A percentile compares a stretch with the other conserved stretches of the same genome.
Conservation (phyloP, 1,139 yeast species). For the Yamadazyma atmosphaerica region DNA sequence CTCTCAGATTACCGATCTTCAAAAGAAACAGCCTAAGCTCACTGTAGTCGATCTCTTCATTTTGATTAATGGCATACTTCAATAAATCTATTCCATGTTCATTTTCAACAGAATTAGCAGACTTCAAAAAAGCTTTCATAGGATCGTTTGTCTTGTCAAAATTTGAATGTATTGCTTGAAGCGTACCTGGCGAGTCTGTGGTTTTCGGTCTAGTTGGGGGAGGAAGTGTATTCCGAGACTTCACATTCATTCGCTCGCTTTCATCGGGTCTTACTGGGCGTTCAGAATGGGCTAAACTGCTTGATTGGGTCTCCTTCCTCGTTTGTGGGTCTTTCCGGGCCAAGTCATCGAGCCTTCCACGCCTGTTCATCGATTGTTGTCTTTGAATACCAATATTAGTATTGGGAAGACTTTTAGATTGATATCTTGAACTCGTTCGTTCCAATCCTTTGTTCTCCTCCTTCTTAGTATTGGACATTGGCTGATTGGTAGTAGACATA, state of each 20-base stretch:
- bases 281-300: no score
- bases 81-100: constrained; percentile 40
- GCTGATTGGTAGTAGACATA: not conserved
- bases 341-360: not conserved
- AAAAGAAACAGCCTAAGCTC: constrained; percentile 24
- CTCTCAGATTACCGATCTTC: constrained; percentile 30
- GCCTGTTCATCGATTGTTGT: not conserved
- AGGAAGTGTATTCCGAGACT: not conserved
- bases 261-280: no score
- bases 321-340: not conserved
- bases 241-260: no score
- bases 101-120: constrained; percentile 27
- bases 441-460: not conserved
- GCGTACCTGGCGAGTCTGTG: not conserved
- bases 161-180: constrained; percentile 1
- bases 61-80: constrained; percentile 39
- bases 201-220: not conserved
- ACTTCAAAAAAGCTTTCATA: constrained; percentile 33
- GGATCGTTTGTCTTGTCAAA: constrained; percentile 34
- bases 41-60: constrained; percentile 30
- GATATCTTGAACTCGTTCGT: not conserved
- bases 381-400: constrained; percentile 1
- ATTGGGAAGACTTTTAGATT: not conserved
- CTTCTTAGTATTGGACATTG: not conserved
- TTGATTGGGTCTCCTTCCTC: no score